phyloP scores from a whole-genome alignment of 805 yeast genomes.

The Trichomonascus vanleenenianus region DNA sequence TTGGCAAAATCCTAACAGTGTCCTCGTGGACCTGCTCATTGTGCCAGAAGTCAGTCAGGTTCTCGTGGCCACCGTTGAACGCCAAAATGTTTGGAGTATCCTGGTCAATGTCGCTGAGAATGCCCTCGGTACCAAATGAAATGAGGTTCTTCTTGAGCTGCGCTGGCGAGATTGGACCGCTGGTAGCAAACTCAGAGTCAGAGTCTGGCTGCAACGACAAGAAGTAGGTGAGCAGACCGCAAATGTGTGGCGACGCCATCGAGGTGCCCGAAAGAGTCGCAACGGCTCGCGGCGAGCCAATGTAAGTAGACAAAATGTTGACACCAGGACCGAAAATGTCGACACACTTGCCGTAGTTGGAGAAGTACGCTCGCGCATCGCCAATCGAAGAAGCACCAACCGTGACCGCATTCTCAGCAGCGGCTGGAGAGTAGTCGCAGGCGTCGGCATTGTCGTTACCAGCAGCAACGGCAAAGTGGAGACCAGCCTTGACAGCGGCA shows the following conservation, averaged over 20 bases:
- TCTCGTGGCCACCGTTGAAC: conserved; percentile 53
- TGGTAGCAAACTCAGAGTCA: conserved; percentile 40
- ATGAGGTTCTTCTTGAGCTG: conserved; percentile 47
- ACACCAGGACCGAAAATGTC: conserved; percentile 51
- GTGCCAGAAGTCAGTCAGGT: conserved; percentile 44
- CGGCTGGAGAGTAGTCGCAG: conserved; percentile 52
- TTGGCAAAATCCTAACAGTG: conserved; percentile 14
- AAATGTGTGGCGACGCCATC: conserved; percentile 56
- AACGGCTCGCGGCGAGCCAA: conserved; percentile 43
- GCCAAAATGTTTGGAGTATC: conserved; percentile 52
- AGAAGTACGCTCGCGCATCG: conserved; percentile 44
- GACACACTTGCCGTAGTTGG: conserved; percentile 47
- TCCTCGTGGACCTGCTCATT: conserved; percentile 8
- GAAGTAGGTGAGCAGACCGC: conserved; percentile 49
- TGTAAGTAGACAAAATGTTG: conserved; percentile 48
- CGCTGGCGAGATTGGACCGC: conserved; percentile 41
- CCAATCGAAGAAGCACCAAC: conserved; percentile 42
- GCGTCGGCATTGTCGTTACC: conserved; percentile 58
- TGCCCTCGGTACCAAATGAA: conserved; percentile 43
- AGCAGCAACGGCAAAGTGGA: conserved; percentile 56
- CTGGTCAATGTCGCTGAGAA: conserved; percentile 38
- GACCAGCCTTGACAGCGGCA: conserved; percentile 49
- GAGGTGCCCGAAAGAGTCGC: conserved; percentile 54
- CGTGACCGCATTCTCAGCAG: conserved; percentile 45
- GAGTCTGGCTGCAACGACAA: conserved; percentile 47